Evolutionary conservation across 208 protist species (phyloP).

Genomic region (Leptomonas seymouri): DNA sequence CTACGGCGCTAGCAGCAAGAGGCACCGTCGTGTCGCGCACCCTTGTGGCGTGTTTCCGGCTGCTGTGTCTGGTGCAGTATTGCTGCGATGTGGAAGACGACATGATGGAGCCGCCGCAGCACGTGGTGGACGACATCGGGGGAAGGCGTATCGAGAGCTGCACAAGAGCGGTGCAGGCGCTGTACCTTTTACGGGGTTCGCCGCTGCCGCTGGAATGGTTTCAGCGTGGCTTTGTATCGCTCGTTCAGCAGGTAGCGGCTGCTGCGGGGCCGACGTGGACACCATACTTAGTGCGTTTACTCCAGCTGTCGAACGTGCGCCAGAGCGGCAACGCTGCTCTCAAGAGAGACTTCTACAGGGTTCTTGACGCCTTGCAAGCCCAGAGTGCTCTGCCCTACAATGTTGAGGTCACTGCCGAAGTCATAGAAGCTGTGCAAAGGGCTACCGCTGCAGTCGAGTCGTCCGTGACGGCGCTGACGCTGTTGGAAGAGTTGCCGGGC

Average conservation of each 20-base stretch:
- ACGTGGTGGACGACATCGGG: slow-evolving; percentile 7
- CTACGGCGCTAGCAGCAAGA: not conserved
- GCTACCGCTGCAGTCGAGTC: not conserved
- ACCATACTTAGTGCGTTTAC: slow-evolving; percentile 43
- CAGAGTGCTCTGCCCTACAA: not conserved
- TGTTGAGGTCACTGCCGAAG: not conserved
- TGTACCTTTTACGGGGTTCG: slow-evolving; percentile 36
- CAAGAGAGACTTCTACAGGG: slow-evolving; percentile 50
- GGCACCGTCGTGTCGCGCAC: slow-evolving; percentile 60
- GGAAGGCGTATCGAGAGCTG: slow-evolving; percentile 21
- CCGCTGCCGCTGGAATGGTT: slow-evolving; percentile 60
- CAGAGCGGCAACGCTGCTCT: slow-evolving; percentile 33
- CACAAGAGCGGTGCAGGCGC: slow-evolving; percentile 25
- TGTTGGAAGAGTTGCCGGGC: not conserved
- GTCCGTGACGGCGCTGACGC: not conserved
- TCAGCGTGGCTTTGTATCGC: slow-evolving; percentile 40
- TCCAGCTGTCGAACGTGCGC: slow-evolving; percentile 48
- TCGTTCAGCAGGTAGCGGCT: slow-evolving; percentile 11
- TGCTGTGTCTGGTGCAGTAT: slow-evolving; percentile 52
- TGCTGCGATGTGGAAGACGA: slow-evolving; percentile 22
- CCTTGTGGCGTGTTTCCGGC: slow-evolving; percentile 68
- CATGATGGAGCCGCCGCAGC: not conserved
- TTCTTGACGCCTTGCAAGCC: slow-evolving; percentile 37
- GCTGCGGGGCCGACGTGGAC: slow-evolving; percentile 22
- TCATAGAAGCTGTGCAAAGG: not conserved